Evolutionary conservation across 306 rosid species (phyloP).

Genomic region (Cercis canadensis): DNA sequence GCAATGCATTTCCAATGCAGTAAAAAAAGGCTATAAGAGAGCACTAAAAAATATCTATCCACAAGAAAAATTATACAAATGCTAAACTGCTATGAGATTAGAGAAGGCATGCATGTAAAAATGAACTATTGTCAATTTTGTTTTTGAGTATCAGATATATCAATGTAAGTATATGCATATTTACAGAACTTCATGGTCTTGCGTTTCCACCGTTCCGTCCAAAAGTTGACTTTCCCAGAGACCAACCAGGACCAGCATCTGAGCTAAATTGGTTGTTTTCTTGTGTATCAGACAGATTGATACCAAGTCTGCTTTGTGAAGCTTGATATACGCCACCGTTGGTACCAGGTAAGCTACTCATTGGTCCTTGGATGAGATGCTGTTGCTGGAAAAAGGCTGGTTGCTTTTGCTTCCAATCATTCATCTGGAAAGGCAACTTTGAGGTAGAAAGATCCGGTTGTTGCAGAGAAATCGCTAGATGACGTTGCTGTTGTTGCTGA

Average conservation of each 20-base stretch:
- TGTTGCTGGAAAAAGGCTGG: constrained; percentile 49
- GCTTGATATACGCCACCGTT: constrained; percentile 35
- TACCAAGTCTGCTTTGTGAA: constrained; percentile 35
- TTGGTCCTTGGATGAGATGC: constrained; percentile 42
- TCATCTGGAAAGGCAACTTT: too few species aligned
- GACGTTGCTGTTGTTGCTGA: constrained; percentile 38
- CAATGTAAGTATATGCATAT: background rate
- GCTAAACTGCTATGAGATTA: background rate
- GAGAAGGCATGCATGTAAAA: background rate
- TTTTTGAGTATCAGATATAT: background rate
- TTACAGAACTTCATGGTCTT: constrained; percentile 11
- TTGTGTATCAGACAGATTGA: constrained; percentile 40
- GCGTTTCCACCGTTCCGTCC: constrained; percentile 18
- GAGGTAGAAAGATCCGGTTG: too few species aligned
- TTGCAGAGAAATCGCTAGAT: too few species aligned
- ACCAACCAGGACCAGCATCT: constrained; percentile 46
- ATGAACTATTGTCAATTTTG: background rate
- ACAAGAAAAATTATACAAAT: too few species aligned
- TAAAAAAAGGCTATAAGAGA: background rate
- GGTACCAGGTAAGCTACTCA: constrained; percentile 37
- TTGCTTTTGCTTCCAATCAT: too few species aligned
- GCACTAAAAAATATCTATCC: too few species aligned
- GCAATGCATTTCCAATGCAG: background rate
- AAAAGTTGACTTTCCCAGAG: constrained; percentile 35
- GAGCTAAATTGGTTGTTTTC: constrained; percentile 47